phyloP scores from a whole-genome alignment of 805 yeast species.

The Zygoascus biomembranicola region DNA sequence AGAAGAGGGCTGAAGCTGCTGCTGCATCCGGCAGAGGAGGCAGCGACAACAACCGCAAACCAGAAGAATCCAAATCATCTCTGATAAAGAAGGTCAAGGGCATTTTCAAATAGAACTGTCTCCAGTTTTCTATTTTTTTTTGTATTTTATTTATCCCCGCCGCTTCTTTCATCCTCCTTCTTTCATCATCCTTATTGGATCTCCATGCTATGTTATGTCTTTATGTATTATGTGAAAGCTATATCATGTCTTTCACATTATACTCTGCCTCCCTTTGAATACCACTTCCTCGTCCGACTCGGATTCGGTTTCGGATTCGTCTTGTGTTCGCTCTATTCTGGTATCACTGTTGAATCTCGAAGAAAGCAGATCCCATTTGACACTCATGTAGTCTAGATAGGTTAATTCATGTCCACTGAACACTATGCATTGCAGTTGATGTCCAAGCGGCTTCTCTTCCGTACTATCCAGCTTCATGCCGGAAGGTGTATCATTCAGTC shows the following conservation, averaged over 20 bases:
- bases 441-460: not conserved
- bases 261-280: not conserved
- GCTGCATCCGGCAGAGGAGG: not conserved
- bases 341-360: no score
- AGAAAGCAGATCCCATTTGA: slow-evolving; percentile 3
- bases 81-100: slow-evolving; percentile 40
- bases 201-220: not conserved
- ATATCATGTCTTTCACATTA: no score
- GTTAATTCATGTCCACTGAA: slow-evolving; percentile 10
- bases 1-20: slow-evolving; percentile 27
- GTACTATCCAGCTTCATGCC: slow-evolving; percentile 1
- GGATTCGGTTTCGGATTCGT: slow-evolving; percentile 3
- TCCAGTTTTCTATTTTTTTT: not conserved
- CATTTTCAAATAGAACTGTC: slow-evolving; percentile 28
- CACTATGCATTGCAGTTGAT: slow-evolving; percentile 10
- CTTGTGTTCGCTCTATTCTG: not conserved
- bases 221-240: no score
- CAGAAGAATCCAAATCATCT: not conserved
- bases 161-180: not conserved
- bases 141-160: not conserved
- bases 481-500: slow-evolving; percentile 12
- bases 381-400: slow-evolving; percentile 1
- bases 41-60: not conserved
- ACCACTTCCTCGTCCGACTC: slow-evolving; percentile 9
- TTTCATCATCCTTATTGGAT: not conserved